Conservation (phyloP, 1,284 basidiomycete genomes). For the Ceratobasidium sp. region DNA sequence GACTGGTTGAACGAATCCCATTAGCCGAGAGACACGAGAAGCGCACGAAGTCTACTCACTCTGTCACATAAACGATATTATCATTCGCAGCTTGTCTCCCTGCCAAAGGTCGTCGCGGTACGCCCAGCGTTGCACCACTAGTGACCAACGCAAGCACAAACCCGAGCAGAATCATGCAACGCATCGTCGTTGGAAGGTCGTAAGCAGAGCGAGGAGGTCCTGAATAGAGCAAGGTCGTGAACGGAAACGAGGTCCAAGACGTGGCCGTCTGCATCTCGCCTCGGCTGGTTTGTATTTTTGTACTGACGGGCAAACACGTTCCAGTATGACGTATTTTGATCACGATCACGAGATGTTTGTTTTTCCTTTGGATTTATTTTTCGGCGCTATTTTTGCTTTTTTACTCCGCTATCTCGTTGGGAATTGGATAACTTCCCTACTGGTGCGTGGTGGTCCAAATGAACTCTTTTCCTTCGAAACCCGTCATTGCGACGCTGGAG, state of each 20-base stretch:
- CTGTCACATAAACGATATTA: conserved; percentile 42
- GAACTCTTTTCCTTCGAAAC: too few species aligned
- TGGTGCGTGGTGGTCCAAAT: too few species aligned
- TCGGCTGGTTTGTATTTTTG: not conserved
- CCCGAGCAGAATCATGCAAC: not conserved
- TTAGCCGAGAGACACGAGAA: not conserved
- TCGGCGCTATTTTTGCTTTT: too few species aligned
- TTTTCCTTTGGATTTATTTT: too few species aligned
- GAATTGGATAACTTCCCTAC: too few species aligned
- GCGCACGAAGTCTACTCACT: not conserved
- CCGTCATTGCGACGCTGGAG: too few species aligned
- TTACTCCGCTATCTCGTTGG: too few species aligned
- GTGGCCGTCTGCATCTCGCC: not conserved
- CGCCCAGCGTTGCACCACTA: not conserved
- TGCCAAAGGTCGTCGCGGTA: conserved; percentile 1
- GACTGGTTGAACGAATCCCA: not conserved
- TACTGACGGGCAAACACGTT: conserved; percentile 1
- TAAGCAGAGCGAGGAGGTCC: not conserved
- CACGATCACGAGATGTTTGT: conserved; percentile 17
- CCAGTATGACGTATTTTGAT: conserved; percentile 14
- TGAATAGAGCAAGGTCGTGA: not conserved
- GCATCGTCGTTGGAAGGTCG: conserved; percentile 1
- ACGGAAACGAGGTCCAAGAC: not conserved
- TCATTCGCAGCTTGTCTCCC: conserved; percentile 26
- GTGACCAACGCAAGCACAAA: not conserved